Evolutionary conservation across 1,284 basidiomycete genomes (phyloP), one percentile per base, ranked within the genome.

Genomic region (Cystobasidium sp.): DNA sequence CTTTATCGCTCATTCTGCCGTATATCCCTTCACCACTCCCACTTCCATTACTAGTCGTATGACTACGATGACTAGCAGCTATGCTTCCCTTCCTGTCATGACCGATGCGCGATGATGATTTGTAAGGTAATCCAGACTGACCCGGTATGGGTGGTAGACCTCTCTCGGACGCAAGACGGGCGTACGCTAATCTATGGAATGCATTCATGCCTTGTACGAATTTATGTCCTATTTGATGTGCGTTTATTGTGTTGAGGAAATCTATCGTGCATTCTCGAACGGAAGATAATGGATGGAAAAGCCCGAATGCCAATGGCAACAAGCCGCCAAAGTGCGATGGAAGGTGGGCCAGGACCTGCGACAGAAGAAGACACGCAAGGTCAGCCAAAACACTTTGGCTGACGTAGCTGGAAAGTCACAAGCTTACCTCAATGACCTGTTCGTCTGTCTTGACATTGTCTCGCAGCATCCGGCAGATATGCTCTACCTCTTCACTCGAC

Each of bases 151-250:
- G 61, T 22, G 64, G n/a, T 20, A 53, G 7, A 1, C 44, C 64
- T 4, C 64, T 47, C 10, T 82, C 81, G 62, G 78, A 69, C 9
- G 77, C 67, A 24, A 82, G 77, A 9, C 83, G 77, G 0, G 80
- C 77, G 66, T 83, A 82, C 6, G 93, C 91, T 75, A 93, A 90
- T 0, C 93, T 88, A 80, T 97, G 93, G 81, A 95, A 97, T 79
- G 93, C 90, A 82, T 97, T 97, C 68, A 99, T 86, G 9, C 87
- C 84, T 80, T 91, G 88, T 37, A 98, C 84, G 80, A 91, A 94
- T 75, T 92, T 87, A 37, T 90, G 86, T 0, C 96, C 95, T 76
- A 95, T 88, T 16, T 91, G 87, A 80, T 90, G 89, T 44, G 85
- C 83, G 68, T 92, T 88, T 44, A 97, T 81, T 72, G 89, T 88